Conservation (phyloP, 257 asterid species). For the Gentiana dahurica region DNA sequence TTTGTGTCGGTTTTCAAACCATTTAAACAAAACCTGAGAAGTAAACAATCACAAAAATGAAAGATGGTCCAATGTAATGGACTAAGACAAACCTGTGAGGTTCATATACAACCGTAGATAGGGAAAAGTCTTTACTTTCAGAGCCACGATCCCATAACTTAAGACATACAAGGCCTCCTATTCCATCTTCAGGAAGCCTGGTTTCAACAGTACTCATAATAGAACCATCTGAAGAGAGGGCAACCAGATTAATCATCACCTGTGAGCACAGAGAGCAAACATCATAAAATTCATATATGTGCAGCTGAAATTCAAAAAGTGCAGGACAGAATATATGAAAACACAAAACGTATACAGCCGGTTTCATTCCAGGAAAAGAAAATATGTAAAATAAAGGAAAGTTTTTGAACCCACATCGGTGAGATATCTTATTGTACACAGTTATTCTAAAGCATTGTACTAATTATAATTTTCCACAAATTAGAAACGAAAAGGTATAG, state of each 20-base stretch:
- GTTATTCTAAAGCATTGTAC: no score
- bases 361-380: no score
- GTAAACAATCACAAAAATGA: background rate
- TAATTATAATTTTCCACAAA: background rate
- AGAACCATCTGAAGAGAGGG: slow-evolving; percentile 77
- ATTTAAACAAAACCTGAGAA: background rate
- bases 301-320: slow-evolving; percentile 1
- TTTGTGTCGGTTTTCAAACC: background rate
- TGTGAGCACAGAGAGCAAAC: slow-evolving; percentile 19
- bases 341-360: no score
- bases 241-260: slow-evolving; percentile 76
- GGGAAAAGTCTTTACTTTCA: slow-evolving; percentile 52
- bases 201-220: slow-evolving; percentile 82
- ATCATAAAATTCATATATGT: background rate
- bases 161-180: slow-evolving; percentile 77
- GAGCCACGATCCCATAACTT: slow-evolving; percentile 72
- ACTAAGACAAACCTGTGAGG: slow-evolving; percentile 73
- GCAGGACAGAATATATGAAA: background rate
- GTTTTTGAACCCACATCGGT: no score
- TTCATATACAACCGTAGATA: slow-evolving; percentile 88
- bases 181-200: slow-evolving; percentile 89
- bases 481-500: background rate
- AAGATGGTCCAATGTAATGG: background rate
- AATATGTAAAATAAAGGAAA: no score
- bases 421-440: no score